A percentile compares a stretch with the other conserved stretches of the same genome.
Conservation (phyloP, 352 stramenopile genomes). For the Globisporangium ultimum region DNA sequence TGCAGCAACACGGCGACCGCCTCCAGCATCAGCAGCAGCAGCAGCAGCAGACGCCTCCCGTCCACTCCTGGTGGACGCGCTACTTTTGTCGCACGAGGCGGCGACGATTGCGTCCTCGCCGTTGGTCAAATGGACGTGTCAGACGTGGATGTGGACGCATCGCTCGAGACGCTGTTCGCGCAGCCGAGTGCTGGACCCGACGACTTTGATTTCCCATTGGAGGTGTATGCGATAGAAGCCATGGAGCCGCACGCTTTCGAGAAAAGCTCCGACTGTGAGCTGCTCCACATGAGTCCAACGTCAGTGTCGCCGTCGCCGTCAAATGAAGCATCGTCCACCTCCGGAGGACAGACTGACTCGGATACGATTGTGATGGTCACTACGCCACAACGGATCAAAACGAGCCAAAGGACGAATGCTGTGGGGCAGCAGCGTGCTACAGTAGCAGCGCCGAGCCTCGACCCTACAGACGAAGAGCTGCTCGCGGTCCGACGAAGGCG, state of each 20-base stretch:
- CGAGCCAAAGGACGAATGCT: too few relatives aligned
- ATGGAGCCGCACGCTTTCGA: background rate
- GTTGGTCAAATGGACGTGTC: background rate
- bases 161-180: background rate
- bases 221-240: background rate
- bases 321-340: background rate
- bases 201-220: background rate
- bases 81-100: background rate
- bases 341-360: background rate
- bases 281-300: background rate
- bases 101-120: background rate
- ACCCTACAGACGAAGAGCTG: conserved; percentile 1
- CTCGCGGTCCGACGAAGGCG: conserved; percentile 16
- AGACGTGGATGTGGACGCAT: background rate
- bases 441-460: background rate
- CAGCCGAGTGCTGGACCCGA: background rate
- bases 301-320: background rate
- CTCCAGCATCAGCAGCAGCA: background rate
- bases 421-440: too few relatives aligned
- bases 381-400: too few relatives aligned
- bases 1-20: background rate
- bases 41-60: background rate
- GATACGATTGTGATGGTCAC: background rate
- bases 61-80: too few relatives aligned
- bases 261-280: background rate